phyloP scores from a whole-genome alignment of 164 flowering plant genomes.

The Annona squamosa region DNA sequence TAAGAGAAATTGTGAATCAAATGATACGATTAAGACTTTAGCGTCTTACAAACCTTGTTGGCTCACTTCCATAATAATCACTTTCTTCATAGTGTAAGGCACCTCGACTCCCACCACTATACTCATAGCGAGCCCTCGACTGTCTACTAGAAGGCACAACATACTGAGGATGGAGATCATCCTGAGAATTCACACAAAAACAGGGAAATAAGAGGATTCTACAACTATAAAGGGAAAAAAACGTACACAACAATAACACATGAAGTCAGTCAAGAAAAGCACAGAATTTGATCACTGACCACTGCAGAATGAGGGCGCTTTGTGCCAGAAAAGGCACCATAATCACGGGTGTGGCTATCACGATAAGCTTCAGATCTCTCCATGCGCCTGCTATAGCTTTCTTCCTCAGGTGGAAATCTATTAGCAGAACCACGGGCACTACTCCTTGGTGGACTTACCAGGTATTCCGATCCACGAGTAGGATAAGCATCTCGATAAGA shows the following conservation, averaged over 20 bases:
- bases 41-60: slow-evolving; percentile 14
- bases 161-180: slow-evolving; percentile 36
- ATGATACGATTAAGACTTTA: slow-evolving; percentile 13
- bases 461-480: slow-evolving; percentile 55
- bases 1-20: not conserved
- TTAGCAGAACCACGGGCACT: slow-evolving; percentile 48
- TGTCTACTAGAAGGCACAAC: slow-evolving; percentile 62
- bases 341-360: slow-evolving; percentile 73
- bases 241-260: not conserved
- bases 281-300: slow-evolving; percentile 35
- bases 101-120: slow-evolving; percentile 40
- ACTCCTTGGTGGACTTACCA: slow-evolving; percentile 42
- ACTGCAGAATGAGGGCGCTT: slow-evolving; percentile 73
- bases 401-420: slow-evolving; percentile 46
- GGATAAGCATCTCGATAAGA: slow-evolving; percentile 66
- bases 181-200: slow-evolving; percentile 14
- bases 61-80: slow-evolving; percentile 20
- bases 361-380: slow-evolving; percentile 75
- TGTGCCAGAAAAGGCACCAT: slow-evolving; percentile 73
- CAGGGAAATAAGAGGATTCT: not conserved
- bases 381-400: slow-evolving; percentile 62
- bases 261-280: not conserved
- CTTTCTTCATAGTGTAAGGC: slow-evolving; percentile 61
- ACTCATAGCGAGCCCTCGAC: slow-evolving; percentile 79
- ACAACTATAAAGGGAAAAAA: not conserved